A percentile compares a stretch with the other conserved stretches of the same genome.
These are phyloP conservation scores for Aspergillus sojae DNA, from an alignment of 2,329 filamentous ascomycete species.

Conservation along the genomic window DNA sequence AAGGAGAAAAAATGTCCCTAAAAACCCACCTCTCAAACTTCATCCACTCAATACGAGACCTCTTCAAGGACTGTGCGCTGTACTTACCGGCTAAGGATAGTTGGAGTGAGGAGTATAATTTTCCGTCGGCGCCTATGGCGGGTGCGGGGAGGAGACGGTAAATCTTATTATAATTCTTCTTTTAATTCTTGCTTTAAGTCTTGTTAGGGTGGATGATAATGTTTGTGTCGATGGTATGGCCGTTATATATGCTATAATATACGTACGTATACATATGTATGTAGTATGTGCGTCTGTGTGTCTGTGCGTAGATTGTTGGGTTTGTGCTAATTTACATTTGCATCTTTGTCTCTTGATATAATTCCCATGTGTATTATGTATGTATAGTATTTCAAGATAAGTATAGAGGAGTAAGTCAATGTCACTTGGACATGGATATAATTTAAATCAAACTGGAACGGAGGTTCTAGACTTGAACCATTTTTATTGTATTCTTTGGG, in stretches of 20 bases:
- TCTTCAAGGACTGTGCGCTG: slow-evolving; percentile 4
- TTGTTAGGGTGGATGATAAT: background rate
- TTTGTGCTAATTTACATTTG: background rate
- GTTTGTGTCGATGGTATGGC: background rate
- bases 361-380: no score
- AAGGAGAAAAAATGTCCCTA: background rate
- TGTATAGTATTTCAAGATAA: no score
- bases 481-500: background rate
- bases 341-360: background rate
- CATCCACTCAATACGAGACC: background rate
- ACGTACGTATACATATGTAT: background rate
- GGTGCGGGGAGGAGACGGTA: background rate
- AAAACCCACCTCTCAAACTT: background rate
- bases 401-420: background rate
- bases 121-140: background rate
- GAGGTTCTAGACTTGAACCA: no score
- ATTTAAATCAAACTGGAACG: background rate
- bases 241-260: background rate
- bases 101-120: slow-evolving; percentile 8
- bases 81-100: slow-evolving; percentile 7
- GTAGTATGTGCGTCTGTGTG: background rate
- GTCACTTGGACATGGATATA: background rate
- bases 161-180: background rate
- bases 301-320: background rate
- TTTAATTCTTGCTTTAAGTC: background rate